Percentiles rank a stretch among this genome's conserved stretches.
phyloP scores from a whole-genome alignment of 768 basidiomycete genomes.

The Psilocybe subaeruginosa region DNA sequence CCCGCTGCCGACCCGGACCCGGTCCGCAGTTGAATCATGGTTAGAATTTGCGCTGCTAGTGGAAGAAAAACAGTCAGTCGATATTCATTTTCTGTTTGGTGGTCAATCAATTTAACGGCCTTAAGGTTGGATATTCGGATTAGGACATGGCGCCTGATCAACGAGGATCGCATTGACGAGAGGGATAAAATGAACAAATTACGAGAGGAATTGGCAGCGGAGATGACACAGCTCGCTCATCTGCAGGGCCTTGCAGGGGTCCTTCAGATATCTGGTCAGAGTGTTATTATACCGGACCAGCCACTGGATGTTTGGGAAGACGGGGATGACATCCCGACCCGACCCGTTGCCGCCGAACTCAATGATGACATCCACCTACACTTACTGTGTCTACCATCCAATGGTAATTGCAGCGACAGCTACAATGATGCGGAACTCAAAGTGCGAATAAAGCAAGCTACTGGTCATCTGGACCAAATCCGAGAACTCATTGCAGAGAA shows the following conservation, averaged over 20 bases:
- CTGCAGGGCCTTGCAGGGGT: too few relatives aligned
- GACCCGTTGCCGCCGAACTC: neutral
- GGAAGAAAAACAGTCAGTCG: conserved; percentile 7
- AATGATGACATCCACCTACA: too few relatives aligned
- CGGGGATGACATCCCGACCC: neutral
- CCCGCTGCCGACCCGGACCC: accelerated
- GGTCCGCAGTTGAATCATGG: neutral
- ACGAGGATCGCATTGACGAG: too few relatives aligned
- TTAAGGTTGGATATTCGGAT: neutral
- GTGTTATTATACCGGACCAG: neutral
- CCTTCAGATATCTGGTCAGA: too few relatives aligned
- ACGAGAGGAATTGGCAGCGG: too few relatives aligned
- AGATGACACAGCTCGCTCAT: too few relatives aligned
- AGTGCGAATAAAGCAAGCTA: neutral
- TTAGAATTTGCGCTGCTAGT: neutral
- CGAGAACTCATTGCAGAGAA: conserved; percentile 13
- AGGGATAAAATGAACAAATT: too few relatives aligned
- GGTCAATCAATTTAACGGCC: too few relatives aligned
- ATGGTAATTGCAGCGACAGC: neutral
- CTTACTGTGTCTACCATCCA: neutral
- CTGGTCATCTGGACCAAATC: neutral
- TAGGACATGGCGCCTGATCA: neutral
- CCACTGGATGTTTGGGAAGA: neutral
- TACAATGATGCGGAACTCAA: neutral
- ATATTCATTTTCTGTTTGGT: neutral